Conservation (phyloP, 768 basidiomycete species). For the Mycena vitilis region DNA sequence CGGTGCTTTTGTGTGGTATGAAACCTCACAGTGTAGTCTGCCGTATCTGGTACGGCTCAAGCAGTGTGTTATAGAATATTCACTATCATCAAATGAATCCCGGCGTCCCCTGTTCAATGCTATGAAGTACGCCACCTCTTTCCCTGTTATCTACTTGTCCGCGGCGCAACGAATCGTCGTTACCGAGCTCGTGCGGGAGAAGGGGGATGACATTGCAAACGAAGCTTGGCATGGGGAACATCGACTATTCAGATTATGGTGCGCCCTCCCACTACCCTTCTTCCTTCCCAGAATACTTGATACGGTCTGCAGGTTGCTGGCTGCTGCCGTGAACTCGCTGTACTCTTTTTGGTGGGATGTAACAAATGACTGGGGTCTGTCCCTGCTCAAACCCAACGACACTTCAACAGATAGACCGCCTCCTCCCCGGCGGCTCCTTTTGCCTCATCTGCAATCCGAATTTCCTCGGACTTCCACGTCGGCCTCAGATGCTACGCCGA, state of each 20-base stretch:
- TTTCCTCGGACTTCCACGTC: slow-evolving; percentile 32
- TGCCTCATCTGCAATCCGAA: slow-evolving; percentile 59
- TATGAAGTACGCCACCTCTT: slow-evolving; percentile 94
- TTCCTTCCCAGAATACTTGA: slow-evolving; percentile 8
- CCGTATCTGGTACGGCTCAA: slow-evolving; percentile 93
- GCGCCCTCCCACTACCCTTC: slow-evolving; percentile 39
- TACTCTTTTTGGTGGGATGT: slow-evolving; percentile 99
- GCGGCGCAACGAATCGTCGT: slow-evolving; percentile 86
- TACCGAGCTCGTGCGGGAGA: slow-evolving; percentile 64
- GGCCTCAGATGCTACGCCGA: slow-evolving; percentile 37
- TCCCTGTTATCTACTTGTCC: slow-evolving; percentile 95
- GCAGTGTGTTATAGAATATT: slow-evolving; percentile 93
- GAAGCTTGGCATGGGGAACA: slow-evolving; percentile 81
- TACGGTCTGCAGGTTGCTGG: slow-evolving; percentile 71
- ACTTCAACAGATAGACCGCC: slow-evolving; percentile 43
- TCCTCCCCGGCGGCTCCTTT: slow-evolving; percentile 57
- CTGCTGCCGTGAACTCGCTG: slow-evolving; percentile 87
- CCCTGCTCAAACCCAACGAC: slow-evolving; percentile 63
- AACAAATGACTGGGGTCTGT: slow-evolving; percentile 97
- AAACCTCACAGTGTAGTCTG: slow-evolving; percentile 59
- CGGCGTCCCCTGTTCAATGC: slow-evolving; percentile 89
- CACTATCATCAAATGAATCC: slow-evolving; percentile 68
- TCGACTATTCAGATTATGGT: slow-evolving; percentile 89
- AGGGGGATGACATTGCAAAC: slow-evolving; percentile 55
- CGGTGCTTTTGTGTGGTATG: background rate